phyloP scores from a whole-genome alignment of 1,284 basidiomycete genomes.

The Meira miltonrushii region DNA sequence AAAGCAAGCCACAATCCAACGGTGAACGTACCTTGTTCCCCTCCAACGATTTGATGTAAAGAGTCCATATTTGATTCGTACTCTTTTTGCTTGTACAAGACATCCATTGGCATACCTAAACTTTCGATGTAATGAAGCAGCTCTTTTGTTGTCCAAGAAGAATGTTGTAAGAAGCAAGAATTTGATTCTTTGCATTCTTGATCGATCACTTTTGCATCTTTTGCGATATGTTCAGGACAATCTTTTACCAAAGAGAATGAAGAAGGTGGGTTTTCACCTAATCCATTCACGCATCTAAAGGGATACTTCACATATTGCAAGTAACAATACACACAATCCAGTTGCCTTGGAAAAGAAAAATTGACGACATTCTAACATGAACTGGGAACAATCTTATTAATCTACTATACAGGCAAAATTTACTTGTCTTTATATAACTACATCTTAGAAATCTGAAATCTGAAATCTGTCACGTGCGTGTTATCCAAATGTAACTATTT shows the following conservation, averaged over 20 bases:
- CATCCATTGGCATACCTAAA: background rate
- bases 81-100: background rate
- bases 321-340: too few relatives aligned
- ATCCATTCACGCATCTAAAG: background rate
- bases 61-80: background rate
- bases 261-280: background rate
- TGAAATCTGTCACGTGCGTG: too few relatives aligned
- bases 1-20: background rate
- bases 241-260: background rate
- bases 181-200: background rate
- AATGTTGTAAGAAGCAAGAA: background rate
- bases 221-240: background rate
- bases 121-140: background rate
- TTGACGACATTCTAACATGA: too few relatives aligned
- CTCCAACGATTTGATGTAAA: background rate
- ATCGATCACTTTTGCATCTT: background rate
- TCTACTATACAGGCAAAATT: too few relatives aligned
- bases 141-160: background rate
- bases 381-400: too few relatives aligned
- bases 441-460: too few relatives aligned
- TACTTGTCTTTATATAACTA: too few relatives aligned
- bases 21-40: background rate
- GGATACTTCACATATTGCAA: too few relatives aligned
- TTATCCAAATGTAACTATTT: too few relatives aligned
- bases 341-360: too few relatives aligned